Conservation (phyloP, 805 yeast species). For the Saccharomycopsis selenospora region DNA sequence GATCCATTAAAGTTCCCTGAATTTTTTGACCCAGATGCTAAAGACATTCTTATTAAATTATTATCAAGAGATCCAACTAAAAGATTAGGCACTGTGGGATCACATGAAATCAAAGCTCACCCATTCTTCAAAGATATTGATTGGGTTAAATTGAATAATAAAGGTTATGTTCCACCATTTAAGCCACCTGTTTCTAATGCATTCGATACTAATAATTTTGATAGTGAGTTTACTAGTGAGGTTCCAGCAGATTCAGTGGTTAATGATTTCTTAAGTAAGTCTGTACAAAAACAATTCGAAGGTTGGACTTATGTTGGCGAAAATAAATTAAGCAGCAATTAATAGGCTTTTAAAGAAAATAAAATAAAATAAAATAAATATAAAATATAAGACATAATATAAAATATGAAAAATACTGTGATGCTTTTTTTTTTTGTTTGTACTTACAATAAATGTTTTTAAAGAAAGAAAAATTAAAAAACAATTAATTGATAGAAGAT, state of each 20-base stretch:
- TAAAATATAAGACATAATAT: no score
- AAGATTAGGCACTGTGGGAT: slow-evolving; percentile 74
- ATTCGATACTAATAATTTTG: slow-evolving; percentile 89
- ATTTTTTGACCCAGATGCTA: slow-evolving; percentile 71
- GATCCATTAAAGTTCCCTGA: slow-evolving; percentile 86
- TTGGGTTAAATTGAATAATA: slow-evolving; percentile 68
- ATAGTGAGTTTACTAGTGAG: slow-evolving; percentile 85
- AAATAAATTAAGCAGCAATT: slow-evolving; percentile 11
- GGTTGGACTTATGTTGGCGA: slow-evolving; percentile 94
- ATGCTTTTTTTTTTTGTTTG: no score
- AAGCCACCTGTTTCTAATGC: slow-evolving; percentile 85
- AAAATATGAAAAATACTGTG: no score
- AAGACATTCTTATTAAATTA: slow-evolving; percentile 60
- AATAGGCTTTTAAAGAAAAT: no score
- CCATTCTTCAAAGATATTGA: slow-evolving; percentile 64
- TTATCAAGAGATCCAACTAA: slow-evolving; percentile 54
- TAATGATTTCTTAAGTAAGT: slow-evolving; percentile 82
- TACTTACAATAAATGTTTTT: no score
- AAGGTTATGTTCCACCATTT: slow-evolving; percentile 86
- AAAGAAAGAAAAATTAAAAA: no score
- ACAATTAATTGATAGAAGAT: no score
- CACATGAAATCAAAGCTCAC: slow-evolving; percentile 71
- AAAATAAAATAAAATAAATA: no score
- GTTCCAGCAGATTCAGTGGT: slow-evolving; percentile 94
- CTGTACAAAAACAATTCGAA: slow-evolving; percentile 96